Conservation (phyloP, 148 eudicot genomes). For the Spergularia marina region DNA sequence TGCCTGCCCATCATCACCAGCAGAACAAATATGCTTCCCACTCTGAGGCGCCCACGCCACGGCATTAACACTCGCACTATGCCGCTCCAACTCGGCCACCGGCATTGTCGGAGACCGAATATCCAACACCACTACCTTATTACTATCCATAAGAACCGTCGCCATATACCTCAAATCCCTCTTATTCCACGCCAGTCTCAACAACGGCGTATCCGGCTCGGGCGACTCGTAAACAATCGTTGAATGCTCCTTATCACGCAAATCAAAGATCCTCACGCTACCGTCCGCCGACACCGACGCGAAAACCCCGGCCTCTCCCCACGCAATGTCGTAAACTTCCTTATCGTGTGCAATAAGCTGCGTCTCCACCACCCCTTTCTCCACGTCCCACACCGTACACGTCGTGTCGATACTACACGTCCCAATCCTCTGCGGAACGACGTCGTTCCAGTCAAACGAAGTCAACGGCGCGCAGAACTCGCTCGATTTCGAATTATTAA, state of each 20-base stretch:
- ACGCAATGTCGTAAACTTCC: slow-evolving; percentile 97
- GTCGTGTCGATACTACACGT: slow-evolving; percentile 87
- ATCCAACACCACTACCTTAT: slow-evolving; percentile 80
- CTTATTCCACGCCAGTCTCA: slow-evolving; percentile 92
- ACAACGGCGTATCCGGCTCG: slow-evolving; percentile 77
- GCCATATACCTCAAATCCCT: slow-evolving; percentile 95
- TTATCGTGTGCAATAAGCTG: slow-evolving; percentile 94
- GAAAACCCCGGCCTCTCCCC: slow-evolving; percentile 92
- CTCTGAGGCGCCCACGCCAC: slow-evolving; percentile 95
- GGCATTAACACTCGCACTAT: slow-evolving; percentile 73
- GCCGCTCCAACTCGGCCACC: slow-evolving; percentile 94
- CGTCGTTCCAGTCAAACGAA: slow-evolving; percentile 92
- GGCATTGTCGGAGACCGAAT: slow-evolving; percentile 84
- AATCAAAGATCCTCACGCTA: slow-evolving; percentile 82
- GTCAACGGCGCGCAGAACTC: slow-evolving; percentile 87
- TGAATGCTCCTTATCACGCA: slow-evolving; percentile 93
- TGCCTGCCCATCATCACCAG: slow-evolving; percentile 82
- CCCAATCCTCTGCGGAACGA: slow-evolving; percentile 68
- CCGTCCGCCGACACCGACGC: slow-evolving; percentile 96
- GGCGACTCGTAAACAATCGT: slow-evolving; percentile 95
- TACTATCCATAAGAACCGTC: slow-evolving; percentile 81
- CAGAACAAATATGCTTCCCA: slow-evolving; percentile 72
- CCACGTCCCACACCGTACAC: slow-evolving; percentile 94
- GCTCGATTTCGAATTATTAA: slow-evolving; percentile 76
- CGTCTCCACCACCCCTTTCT: slow-evolving; percentile 74